Conservation (phyloP, 805 yeast species). For the Nakazawaea populi region DNA sequence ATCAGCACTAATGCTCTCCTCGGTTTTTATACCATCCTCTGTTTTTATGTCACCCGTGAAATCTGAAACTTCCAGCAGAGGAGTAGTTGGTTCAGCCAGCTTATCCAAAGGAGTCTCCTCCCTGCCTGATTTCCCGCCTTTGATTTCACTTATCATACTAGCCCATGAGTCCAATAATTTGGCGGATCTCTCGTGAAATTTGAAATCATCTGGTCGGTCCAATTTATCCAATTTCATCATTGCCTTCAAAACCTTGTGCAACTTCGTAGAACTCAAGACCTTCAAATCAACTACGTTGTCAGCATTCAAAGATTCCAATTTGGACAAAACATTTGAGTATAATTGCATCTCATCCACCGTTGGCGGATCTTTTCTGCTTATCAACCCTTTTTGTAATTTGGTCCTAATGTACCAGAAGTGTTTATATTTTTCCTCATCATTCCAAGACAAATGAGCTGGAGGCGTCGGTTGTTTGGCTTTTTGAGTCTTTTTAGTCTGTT, state of each 20-base stretch:
- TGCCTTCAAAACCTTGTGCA: conserved; percentile 48
- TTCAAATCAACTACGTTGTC: conserved; percentile 25
- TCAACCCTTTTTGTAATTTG: conserved; percentile 40
- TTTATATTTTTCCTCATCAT: conserved; percentile 35
- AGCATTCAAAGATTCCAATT: conserved; percentile 34
- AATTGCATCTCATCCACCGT: conserved; percentile 37
- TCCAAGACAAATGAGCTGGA: conserved; percentile 3
- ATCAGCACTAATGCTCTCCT: too few species aligned
- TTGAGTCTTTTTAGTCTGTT: not conserved
- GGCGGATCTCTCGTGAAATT: conserved; percentile 38
- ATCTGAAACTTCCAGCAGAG: not conserved
- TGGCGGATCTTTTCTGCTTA: conserved; percentile 36
- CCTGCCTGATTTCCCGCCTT: not conserved
- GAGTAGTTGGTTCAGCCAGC: not conserved
- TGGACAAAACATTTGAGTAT: conserved; percentile 32
- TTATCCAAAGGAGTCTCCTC: not conserved
- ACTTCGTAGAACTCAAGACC: conserved; percentile 36
- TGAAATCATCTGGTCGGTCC: conserved; percentile 36
- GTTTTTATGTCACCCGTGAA: not conserved
- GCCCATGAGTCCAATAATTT: conserved; percentile 37
- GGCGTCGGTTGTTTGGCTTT: not conserved
- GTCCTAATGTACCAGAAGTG: conserved; percentile 43
- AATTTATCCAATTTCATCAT: conserved; percentile 33
- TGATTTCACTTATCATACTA: not conserved
- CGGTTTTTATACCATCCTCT: not conserved